Percentiles rank a stretch among this genome's conserved stretches.
phyloP scores from a whole-genome alignment of 495 filamentous ascomycete genomes.

The Rostrohypoxylon terebratum region DNA sequence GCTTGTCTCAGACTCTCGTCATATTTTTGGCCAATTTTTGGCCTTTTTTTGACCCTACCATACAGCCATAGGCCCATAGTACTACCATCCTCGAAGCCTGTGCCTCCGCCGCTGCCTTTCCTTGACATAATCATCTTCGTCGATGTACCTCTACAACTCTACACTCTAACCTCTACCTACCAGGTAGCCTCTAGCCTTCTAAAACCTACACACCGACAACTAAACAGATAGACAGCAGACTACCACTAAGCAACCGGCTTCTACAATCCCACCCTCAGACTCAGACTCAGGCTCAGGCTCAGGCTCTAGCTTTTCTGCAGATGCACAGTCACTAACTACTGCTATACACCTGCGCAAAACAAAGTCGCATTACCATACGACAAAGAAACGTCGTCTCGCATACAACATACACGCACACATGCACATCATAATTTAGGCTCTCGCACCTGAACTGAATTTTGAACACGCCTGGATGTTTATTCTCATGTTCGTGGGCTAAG shows the following conservation, averaged over 20 bases:
- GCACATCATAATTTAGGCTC: constrained; percentile 38
- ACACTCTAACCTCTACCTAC: neutral
- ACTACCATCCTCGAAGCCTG: constrained; percentile 20
- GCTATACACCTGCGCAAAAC: constrained; percentile 20
- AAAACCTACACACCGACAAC: neutral
- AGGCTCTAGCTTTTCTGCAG: constrained; percentile 36
- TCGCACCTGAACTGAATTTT: constrained; percentile 10
- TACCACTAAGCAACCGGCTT: neutral
- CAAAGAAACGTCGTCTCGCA: constrained; percentile 29
- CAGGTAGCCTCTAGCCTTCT: neutral
- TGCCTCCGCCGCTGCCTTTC: constrained; percentile 24
- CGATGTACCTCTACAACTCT: constrained; percentile 9
- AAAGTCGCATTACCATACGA: constrained; percentile 19
- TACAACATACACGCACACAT: constrained; percentile 34
- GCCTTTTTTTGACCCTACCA: constrained; percentile 28
- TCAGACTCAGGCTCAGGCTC: neutral
- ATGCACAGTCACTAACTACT: constrained; percentile 5
- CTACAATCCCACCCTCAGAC: neutral
- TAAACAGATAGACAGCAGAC: neutral
- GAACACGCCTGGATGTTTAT: neutral
- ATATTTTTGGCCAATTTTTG: constrained; percentile 14
- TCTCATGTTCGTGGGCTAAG: constrained; percentile 20
- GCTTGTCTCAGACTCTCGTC: constrained; percentile 41
- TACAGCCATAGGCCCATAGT: no score
- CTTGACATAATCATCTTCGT: constrained; percentile 16